A percentile compares a stretch with the other conserved stretches of the same genome.
These are phyloP conservation scores for Petasospora rhodanensis DNA, from an alignment of 1,139 yeast genomes.

Conservation along the genomic window DNA sequence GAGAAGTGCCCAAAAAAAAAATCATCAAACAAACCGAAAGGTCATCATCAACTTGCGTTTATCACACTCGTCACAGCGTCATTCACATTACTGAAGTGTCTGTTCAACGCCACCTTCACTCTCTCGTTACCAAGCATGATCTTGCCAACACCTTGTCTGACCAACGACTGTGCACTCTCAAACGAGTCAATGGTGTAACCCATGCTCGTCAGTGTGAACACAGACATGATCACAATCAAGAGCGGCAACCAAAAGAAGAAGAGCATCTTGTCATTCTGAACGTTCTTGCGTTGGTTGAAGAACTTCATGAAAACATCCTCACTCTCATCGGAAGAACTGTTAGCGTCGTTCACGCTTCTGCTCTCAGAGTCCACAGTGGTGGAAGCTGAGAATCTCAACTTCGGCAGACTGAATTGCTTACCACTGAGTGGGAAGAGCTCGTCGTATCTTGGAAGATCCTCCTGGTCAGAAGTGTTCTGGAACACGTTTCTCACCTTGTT, in stretches of 20 bases:
- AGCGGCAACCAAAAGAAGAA: constrained; percentile 86
- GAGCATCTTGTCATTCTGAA: constrained; percentile 80
- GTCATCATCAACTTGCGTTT: constrained; percentile 8
- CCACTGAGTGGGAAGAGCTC: constrained; percentile 62
- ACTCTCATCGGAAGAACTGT: constrained; percentile 32
- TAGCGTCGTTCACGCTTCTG: constrained; percentile 39
- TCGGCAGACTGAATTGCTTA: constrained; percentile 23
- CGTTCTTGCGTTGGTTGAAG: constrained; percentile 58
- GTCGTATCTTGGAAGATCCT: constrained; percentile 69
- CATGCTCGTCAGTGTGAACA: constrained; percentile 45
- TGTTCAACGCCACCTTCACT: constrained; percentile 50
- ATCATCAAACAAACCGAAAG: neutral
- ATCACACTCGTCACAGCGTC: constrained; percentile 31
- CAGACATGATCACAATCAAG: constrained; percentile 47
- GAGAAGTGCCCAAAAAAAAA: neutral
- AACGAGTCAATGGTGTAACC: constrained; percentile 36
- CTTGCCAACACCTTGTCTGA: constrained; percentile 54
- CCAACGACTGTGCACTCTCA: constrained; percentile 38
- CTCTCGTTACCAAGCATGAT: constrained; percentile 68
- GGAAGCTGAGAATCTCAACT: constrained; percentile 18
- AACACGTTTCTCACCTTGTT: constrained; percentile 59
- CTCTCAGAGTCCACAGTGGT: constrained; percentile 27
- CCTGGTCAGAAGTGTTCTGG: constrained; percentile 28
- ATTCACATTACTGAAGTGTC: constrained; percentile 31
- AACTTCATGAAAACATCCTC: constrained; percentile 51